phyloP scores from a whole-genome alignment of 2,329 filamentous ascomycete species.

The Apiospora rasikravindrae region DNA sequence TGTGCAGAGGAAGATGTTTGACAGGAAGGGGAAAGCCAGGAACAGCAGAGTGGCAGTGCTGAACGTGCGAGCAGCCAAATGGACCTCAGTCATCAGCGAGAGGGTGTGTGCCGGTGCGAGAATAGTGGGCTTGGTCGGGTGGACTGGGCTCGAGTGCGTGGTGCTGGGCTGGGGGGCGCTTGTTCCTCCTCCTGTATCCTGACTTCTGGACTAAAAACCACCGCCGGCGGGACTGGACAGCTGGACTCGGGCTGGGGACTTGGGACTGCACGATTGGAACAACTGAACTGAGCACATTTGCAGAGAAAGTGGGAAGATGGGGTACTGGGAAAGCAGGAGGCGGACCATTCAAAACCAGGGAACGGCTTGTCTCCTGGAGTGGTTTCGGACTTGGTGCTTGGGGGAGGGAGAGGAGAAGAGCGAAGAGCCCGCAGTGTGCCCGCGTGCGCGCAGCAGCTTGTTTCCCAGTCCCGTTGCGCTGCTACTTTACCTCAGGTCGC shows the following conservation, averaged over 20 bases:
- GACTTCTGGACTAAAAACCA: not conserved
- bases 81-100: conserved; percentile 6
- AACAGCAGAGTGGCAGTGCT: conserved; percentile 16
- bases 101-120: conserved; percentile 13
- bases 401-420: not conserved
- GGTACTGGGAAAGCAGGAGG: not conserved
- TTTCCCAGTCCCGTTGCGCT: not conserved
- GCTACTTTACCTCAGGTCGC: not conserved
- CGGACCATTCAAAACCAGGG: conserved; percentile 15
- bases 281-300: conserved; percentile 10
- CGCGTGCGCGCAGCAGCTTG: not conserved
- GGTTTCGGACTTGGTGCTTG: conserved; percentile 17
- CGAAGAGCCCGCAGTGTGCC: conserved; percentile 1
- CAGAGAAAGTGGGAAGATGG: conserved; percentile 9
- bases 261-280: conserved; percentile 1
- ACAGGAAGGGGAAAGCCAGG: conserved; percentile 15
- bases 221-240: not conserved
- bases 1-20: conserved; percentile 16
- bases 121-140: conserved; percentile 13
- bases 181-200: not conserved
- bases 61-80: conserved; percentile 16
- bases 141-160: not conserved
- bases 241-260: not conserved
- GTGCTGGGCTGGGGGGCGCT: not conserved
- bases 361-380: conserved; percentile 5